A percentile compares a stretch with the other conserved stretches of the same genome.
Evolutionary conservation across 1,284 basidiomycete species (phyloP).

Genomic region (Puccinia triticina): DNA sequence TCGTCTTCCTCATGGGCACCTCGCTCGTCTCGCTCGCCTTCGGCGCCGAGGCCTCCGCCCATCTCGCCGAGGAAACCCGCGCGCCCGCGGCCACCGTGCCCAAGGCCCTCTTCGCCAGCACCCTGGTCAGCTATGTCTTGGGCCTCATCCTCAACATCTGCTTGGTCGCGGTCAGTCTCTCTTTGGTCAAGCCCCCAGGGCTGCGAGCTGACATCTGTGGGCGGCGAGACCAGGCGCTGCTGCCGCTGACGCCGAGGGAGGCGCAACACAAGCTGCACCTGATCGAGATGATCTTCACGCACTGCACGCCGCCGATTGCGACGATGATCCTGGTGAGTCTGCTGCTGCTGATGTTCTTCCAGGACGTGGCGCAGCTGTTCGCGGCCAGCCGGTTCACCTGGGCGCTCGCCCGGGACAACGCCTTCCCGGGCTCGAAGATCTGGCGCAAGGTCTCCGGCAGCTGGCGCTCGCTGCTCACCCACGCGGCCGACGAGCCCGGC

Average conservation of each 20-base stretch:
- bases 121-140: conserved; percentile 39
- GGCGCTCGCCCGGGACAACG: conserved; percentile 47
- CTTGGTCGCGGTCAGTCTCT: conserved; percentile 32
- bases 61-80: conserved; percentile 46
- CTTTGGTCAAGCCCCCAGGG: too few relatives aligned
- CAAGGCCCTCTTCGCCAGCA: conserved; percentile 37
- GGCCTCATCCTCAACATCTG: conserved; percentile 37
- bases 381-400: conserved; percentile 48
- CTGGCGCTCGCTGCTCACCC: neutral
- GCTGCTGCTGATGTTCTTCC: conserved; percentile 42
- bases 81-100: conserved; percentile 34
- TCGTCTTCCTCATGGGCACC: conserved; percentile 49
- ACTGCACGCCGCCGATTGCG: conserved; percentile 28
- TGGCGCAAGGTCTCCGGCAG: conserved; percentile 43
- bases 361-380: conserved; percentile 47
- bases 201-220: too few relatives aligned
- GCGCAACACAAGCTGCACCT: conserved; percentile 26
- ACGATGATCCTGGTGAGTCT: conserved; percentile 38
- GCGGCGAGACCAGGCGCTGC: conserved; percentile 36
- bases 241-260: conserved; percentile 15
- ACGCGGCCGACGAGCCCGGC: neutral
- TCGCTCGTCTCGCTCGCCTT: conserved; percentile 45
- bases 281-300: conserved; percentile 38
- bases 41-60: conserved; percentile 48
- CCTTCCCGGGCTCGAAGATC: conserved; percentile 39